Evolutionary conservation across 2,329 filamentous ascomycete genomes (phyloP), one percentile per base, ranked within the genome.

Genomic region (Sclerotinia spermophila): DNA sequence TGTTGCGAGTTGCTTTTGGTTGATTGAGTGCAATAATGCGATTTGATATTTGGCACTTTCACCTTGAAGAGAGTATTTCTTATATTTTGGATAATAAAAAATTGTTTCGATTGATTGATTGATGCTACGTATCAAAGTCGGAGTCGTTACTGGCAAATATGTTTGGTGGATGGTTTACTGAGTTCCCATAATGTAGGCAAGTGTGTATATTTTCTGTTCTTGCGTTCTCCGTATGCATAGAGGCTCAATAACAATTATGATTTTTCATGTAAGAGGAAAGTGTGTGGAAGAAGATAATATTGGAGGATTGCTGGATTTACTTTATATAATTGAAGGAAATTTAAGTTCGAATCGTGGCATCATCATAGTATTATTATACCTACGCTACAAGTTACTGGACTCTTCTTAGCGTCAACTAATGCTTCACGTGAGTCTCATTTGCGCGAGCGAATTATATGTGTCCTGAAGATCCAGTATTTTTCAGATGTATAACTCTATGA

Each of bases 51-150:
- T 30, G n/a, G 40, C 62, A 53, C 62, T 53, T 65, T 65, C 62
- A 65, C 62, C 8, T 40, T 30, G 45, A 40, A 7, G 30, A 65
- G 13, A 11, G 17, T 53, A 53, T 35, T 40, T n/a, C n/a, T n/a
- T 27, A 13, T 53, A 17, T 53, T 51, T 45, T 65, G 35, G 15
- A 21, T 27, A 21, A 38, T 51, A 21, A 24, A 40, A 27, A 24
- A 24, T 17, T 5, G 6, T 65, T 53, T 65, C 33, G 62, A 65
- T 53, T 65, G 45, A 40, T 65, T 35, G 61, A 65, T 40, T 65
- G 62, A 30, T 65, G 5, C 10, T 65, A 53, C 62, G n/a, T 65
- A 42, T 24, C 45, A 35, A 65, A 53, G 35, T 65, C 62, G 33
- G 40, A 53, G 3, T 65, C 10, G 62, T 17, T 42, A 27, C 51